phyloP scores from a whole-genome alignment of 345 rosid species.

The Camelina sativa region DNA sequence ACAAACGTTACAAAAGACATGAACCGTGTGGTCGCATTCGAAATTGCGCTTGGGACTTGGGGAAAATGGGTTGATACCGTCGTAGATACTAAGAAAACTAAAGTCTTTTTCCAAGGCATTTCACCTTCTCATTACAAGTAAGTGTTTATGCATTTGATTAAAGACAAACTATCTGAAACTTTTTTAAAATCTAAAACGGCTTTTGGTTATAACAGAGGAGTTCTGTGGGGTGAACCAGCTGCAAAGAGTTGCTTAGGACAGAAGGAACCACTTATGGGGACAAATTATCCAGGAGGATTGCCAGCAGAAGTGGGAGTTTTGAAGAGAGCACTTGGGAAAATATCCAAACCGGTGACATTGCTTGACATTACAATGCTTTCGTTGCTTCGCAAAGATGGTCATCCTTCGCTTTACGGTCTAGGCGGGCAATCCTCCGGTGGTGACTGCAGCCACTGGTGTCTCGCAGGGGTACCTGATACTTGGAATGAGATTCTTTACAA shows the following conservation, averaged over 20 bases:
- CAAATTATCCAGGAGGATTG: constrained; percentile 67
- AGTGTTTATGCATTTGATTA: constrained; percentile 22
- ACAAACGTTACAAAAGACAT: constrained; percentile 57
- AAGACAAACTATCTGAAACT: not conserved
- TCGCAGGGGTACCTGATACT: constrained; percentile 89
- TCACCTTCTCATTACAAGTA: constrained; percentile 89
- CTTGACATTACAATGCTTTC: constrained; percentile 78
- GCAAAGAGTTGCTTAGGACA: constrained; percentile 68
- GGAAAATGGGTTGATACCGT: constrained; percentile 71
- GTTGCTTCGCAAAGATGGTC: constrained; percentile 82
- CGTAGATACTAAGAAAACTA: constrained; percentile 58
- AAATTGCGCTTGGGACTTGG: constrained; percentile 76
- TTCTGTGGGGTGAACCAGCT: constrained; percentile 59
- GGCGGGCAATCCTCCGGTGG: constrained; percentile 50
- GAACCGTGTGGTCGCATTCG: constrained; percentile 75
- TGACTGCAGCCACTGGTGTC: constrained; percentile 98
- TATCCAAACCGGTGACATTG: constrained; percentile 56
- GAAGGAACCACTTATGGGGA: constrained; percentile 61
- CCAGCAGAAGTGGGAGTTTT: constrained; percentile 61
- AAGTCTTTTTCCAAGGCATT: constrained; percentile 79
- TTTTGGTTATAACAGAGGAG: constrained; percentile 53
- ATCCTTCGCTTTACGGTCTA: constrained; percentile 79
- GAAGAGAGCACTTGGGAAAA: constrained; percentile 55
- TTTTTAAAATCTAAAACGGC: not conserved
- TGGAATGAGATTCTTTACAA: constrained; percentile 87